phyloP scores from a whole-genome alignment of 176 grass and related monocot species.

The Aegilops sharonensis region DNA sequence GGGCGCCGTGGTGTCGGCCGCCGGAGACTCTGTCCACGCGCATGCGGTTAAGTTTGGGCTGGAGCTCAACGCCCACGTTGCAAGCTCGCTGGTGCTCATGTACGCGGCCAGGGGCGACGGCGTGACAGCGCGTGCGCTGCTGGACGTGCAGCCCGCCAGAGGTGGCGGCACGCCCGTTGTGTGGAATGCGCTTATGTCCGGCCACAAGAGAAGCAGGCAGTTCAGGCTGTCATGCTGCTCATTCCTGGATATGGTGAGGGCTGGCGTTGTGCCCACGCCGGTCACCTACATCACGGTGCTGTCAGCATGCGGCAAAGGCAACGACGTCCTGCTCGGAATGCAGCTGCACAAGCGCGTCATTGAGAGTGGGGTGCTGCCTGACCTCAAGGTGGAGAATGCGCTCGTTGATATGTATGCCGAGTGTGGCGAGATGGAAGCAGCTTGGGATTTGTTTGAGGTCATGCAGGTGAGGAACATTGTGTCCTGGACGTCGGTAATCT shows the following conservation, averaged over 20 bases:
- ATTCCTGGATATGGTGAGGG: slow-evolving; percentile 55
- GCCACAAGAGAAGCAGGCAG: slow-evolving; percentile 34
- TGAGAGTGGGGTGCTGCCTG: slow-evolving; percentile 32
- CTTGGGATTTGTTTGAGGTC: slow-evolving; percentile 52
- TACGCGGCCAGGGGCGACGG: slow-evolving; percentile 49
- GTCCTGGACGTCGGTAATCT: slow-evolving; percentile 77
- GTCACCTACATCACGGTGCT: slow-evolving; percentile 68
- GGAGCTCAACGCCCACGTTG: slow-evolving; percentile 33
- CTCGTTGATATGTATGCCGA: slow-evolving; percentile 70
- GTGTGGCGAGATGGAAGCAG: slow-evolving; percentile 55
- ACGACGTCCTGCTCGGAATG: slow-evolving; percentile 48
- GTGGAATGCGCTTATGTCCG: slow-evolving; percentile 81
- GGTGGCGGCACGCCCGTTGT: slow-evolving; percentile 9
- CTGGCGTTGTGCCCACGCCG: slow-evolving; percentile 25
- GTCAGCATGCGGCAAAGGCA: slow-evolving; percentile 49
- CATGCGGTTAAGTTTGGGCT: slow-evolving; percentile 72
- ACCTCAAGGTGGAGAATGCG: slow-evolving; percentile 63
- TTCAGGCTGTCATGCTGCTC: slow-evolving; percentile 40
- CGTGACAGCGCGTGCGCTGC: slow-evolving; percentile 36
- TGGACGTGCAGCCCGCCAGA: slow-evolving; percentile 31
- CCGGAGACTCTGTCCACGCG: slow-evolving; percentile 44
- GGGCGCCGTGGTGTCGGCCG: slow-evolving; percentile 5
- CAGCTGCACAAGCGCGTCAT: slow-evolving; percentile 53
- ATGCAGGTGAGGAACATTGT: slow-evolving; percentile 49
- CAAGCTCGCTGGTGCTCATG: slow-evolving; percentile 52